Conservation (phyloP, 192 early-diverging fungal species). For the Chytriomyces sp. region DNA sequence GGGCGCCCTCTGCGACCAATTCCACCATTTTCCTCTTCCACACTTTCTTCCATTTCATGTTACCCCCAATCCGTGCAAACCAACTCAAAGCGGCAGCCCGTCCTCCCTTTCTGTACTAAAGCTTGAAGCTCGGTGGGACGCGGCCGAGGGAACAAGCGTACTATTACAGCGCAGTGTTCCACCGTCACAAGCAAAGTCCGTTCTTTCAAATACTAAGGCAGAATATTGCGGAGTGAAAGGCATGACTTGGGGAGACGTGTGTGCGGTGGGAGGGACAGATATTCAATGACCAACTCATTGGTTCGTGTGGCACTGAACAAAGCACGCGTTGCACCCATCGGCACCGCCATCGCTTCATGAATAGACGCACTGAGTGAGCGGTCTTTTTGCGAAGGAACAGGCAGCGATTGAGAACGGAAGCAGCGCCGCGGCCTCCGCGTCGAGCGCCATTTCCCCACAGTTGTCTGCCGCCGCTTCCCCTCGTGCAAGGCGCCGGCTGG, state of each 20-base stretch:
- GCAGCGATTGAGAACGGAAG: slow-evolving; percentile 24
- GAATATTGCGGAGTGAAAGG: not conserved
- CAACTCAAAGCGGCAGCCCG: too few relatives aligned
- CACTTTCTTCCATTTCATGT: slow-evolving; percentile 24
- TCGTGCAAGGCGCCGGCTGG: slow-evolving; percentile 23
- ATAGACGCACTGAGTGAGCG: slow-evolving; percentile 75
- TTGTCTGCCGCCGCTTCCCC: not conserved
- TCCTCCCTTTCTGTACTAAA: slow-evolving; percentile 56
- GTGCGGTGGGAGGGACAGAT: not conserved
- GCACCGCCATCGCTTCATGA: slow-evolving; percentile 73
- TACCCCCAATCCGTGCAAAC: slow-evolving; percentile 67
- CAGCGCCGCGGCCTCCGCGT: slow-evolving; percentile 12
- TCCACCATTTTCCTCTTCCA: not conserved
- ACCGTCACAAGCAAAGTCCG: slow-evolving; percentile 85
- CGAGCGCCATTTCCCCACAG: slow-evolving; percentile 12
- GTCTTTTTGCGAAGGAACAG: slow-evolving; percentile 46
- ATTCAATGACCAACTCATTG: slow-evolving; percentile 70
- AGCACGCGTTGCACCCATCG: slow-evolving; percentile 38
- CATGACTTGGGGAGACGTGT: not conserved
- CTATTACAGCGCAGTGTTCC: too few relatives aligned
- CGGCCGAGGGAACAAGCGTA: too few relatives aligned
- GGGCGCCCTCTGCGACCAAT: too few relatives aligned
- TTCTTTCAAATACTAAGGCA: slow-evolving; percentile 74
- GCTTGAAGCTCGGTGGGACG: too few relatives aligned
- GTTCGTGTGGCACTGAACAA: slow-evolving; percentile 54